Conservation (phyloP, 306 rosid species). For the Sicyos edulis region DNA sequence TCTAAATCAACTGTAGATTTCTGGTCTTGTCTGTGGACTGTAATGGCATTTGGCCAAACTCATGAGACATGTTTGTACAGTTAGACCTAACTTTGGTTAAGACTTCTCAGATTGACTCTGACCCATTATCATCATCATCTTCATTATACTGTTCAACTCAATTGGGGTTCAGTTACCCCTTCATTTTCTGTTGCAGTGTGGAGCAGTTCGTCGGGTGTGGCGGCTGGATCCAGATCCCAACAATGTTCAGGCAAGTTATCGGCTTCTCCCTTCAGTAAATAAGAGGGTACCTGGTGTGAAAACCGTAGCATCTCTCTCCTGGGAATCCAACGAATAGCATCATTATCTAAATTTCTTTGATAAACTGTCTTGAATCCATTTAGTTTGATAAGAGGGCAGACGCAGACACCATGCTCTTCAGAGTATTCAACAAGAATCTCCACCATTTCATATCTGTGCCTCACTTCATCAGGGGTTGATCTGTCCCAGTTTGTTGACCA, state of each 20-base stretch:
- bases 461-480: constrained; percentile 74
- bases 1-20: constrained; percentile 47
- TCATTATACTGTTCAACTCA: constrained; percentile 21
- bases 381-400: constrained; percentile 71
- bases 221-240: constrained; percentile 98
- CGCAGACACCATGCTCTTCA: constrained; percentile 83
- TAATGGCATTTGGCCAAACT: constrained; percentile 55
- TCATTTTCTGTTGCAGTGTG: constrained; percentile 45
- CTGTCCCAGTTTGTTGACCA: constrained; percentile 86
- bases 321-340: constrained; percentile 67
- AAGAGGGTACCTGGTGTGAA: constrained; percentile 95
- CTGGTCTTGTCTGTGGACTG: constrained; percentile 29
- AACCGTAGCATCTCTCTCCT: constrained; percentile 83
- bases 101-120: not conserved
- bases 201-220: constrained; percentile 95
- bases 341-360: constrained; percentile 50
- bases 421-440: constrained; percentile 87
- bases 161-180: constrained; percentile 30
- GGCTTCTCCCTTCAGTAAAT: constrained; percentile 56
- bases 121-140: not conserved
- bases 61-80: constrained; percentile 60
- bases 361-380: constrained; percentile 87
- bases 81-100: constrained; percentile 55
- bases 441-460: constrained; percentile 94
- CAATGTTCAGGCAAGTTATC: constrained; percentile 58